phyloP scores from a whole-genome alignment of 2,329 filamentous ascomycete genomes.

The Fusarium camptoceras region DNA sequence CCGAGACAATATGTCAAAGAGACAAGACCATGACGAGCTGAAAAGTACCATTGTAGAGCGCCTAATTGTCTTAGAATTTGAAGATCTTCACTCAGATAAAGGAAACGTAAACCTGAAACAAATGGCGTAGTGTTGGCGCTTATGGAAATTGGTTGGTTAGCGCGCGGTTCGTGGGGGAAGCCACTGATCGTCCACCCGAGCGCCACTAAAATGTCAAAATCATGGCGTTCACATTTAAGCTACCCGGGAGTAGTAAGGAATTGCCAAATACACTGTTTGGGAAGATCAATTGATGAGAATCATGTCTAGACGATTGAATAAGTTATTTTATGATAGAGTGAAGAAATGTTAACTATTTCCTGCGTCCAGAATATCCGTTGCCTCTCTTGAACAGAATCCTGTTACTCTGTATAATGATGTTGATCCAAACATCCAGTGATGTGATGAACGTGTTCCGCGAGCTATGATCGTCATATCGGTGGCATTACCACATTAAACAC shows the following conservation, averaged over 20 bases:
- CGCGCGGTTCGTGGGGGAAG: slow-evolving; percentile 23
- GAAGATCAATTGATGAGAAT: neutral
- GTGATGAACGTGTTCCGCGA: too few relatives aligned
- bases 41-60: neutral
- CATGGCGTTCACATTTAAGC: neutral
- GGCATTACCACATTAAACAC: too few relatives aligned
- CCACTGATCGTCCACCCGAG: neutral
- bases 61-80: neutral
- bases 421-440: too few relatives aligned
- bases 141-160: slow-evolving; percentile 9
- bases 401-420: too few relatives aligned
- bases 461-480: too few relatives aligned
- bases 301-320: neutral
- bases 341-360: too few relatives aligned
- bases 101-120: slow-evolving; percentile 24
- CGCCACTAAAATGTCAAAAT: slow-evolving; percentile 1
- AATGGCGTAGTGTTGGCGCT: slow-evolving; percentile 20
- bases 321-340: too few relatives aligned
- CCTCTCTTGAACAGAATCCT: too few relatives aligned
- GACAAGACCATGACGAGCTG: neutral
- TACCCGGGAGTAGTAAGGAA: slow-evolving; percentile 12
- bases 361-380: too few relatives aligned
- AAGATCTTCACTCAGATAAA: slow-evolving; percentile 17
- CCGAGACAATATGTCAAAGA: neutral
- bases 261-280: neutral